Conservation (phyloP, 768 basidiomycete species). For the Grammothele lineata region DNA sequence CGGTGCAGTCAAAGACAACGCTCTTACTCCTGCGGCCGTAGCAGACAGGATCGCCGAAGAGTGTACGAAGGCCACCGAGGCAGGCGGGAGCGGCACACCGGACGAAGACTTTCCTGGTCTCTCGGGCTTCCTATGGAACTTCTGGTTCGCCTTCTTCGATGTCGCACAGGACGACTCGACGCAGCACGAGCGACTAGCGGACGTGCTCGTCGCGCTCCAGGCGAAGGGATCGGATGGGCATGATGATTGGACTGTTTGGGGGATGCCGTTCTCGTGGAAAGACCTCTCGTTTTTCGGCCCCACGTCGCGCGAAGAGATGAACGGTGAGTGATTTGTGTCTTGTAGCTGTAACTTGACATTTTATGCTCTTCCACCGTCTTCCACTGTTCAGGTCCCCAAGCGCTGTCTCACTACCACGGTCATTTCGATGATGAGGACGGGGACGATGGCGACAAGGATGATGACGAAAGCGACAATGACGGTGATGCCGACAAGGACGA, state of each 20-base stretch:
- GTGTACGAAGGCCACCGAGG: background rate
- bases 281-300: slow-evolving; percentile 5
- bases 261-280: background rate
- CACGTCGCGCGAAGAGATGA: slow-evolving; percentile 3
- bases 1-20: background rate
- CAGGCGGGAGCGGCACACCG: background rate
- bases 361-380: background rate
- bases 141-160: slow-evolving; percentile 1
- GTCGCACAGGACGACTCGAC: background rate
- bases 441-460: too few relatives aligned
- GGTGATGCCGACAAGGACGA: too few relatives aligned
- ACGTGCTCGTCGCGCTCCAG: slow-evolving; percentile 1
- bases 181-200: slow-evolving; percentile 2
- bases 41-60: background rate
- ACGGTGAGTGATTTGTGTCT: background rate
- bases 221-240: background rate
- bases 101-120: slow-evolving; percentile 9
- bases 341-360: background rate
- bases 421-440: too few relatives aligned
- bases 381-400: background rate
- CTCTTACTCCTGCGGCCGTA: background rate
- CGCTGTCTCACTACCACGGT: background rate
- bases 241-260: slow-evolving; percentile 9
- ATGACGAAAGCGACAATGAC: too few relatives aligned
- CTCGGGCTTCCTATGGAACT: slow-evolving; percentile 7